Conservation (phyloP, 345 rosid genomes). For the Crucihimalaya himalaica region DNA sequence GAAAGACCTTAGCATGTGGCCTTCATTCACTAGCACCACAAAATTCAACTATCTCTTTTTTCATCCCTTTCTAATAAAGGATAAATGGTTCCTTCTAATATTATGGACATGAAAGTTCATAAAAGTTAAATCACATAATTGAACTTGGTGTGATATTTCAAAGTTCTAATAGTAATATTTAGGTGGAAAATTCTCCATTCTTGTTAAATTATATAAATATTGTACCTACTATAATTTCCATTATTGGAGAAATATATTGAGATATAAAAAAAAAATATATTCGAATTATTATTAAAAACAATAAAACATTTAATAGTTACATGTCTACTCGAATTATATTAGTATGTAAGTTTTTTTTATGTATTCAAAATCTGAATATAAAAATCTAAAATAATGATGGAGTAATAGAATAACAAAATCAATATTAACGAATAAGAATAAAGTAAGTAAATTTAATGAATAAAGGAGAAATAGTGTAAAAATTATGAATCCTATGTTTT, state of each 20-base stretch:
- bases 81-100: conserved; percentile 14
- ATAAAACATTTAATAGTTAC: neutral
- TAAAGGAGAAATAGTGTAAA: neutral
- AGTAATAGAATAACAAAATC: neutral
- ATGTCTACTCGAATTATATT: neutral
- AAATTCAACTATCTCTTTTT: conserved; percentile 4
- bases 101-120: conserved; percentile 12
- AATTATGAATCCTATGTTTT: neutral
- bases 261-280: neutral
- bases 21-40: conserved; percentile 35
- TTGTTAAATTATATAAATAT: neutral
- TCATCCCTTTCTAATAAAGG: conserved; percentile 19
- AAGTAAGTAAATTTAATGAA: neutral
- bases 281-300: neutral
- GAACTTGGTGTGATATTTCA: conserved; percentile 10
- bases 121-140: neutral
- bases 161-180: conserved; percentile 1
- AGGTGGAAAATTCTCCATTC: neutral
- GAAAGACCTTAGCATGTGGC: conserved; percentile 36
- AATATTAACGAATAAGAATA: neutral
- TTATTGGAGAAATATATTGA: too few species aligned
- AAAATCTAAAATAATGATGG: neutral
- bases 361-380: too few species aligned
- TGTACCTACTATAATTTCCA: neutral
- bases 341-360: neutral